phyloP scores from a whole-genome alignment of 2,329 filamentous ascomycete species.

The Hansfordia pulvinata region DNA sequence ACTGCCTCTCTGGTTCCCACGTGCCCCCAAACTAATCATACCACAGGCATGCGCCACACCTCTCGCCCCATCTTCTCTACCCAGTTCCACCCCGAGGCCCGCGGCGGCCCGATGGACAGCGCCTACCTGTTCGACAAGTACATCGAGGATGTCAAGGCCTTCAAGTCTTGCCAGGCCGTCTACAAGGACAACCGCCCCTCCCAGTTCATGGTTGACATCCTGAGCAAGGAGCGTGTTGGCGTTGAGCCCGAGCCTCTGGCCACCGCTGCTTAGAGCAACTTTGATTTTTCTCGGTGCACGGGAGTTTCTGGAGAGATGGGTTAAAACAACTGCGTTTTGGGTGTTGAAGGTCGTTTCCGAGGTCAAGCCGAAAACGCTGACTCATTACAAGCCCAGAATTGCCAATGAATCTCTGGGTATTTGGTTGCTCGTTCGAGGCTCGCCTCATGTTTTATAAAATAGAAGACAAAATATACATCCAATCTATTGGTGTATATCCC shows the following conservation, averaged over 20 bases:
- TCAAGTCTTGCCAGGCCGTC: conserved; percentile 70
- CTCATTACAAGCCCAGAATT: too few species aligned
- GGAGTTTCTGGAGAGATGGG: conserved; percentile 1
- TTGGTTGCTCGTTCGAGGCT: too few species aligned
- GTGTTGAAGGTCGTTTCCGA: too few species aligned
- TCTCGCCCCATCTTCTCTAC: conserved; percentile 94
- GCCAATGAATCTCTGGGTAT: too few species aligned
- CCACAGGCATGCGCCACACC: conserved; percentile 80
- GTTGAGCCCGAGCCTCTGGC: conserved; percentile 57
- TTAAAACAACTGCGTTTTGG: too few species aligned
- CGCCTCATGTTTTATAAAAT: too few species aligned
- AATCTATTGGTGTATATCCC: too few species aligned
- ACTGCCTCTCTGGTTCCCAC: conserved; percentile 1
- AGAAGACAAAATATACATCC: too few species aligned
- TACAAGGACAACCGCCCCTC: conserved; percentile 81
- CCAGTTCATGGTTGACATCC: conserved; percentile 76
- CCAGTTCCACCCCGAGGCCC: conserved; percentile 97
- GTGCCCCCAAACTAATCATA: conserved; percentile 2
- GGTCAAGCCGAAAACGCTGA: too few species aligned
- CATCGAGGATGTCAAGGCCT: conserved; percentile 74
- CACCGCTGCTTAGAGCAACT: conserved; percentile 22
- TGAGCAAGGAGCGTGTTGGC: conserved; percentile 89
- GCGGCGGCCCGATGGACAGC: conserved; percentile 91
- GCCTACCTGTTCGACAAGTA: conserved; percentile 96
- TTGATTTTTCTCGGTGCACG: neutral